Evolutionary conservation across 257 asterid species (phyloP).

Genomic region (Orobanche coerulescens): DNA sequence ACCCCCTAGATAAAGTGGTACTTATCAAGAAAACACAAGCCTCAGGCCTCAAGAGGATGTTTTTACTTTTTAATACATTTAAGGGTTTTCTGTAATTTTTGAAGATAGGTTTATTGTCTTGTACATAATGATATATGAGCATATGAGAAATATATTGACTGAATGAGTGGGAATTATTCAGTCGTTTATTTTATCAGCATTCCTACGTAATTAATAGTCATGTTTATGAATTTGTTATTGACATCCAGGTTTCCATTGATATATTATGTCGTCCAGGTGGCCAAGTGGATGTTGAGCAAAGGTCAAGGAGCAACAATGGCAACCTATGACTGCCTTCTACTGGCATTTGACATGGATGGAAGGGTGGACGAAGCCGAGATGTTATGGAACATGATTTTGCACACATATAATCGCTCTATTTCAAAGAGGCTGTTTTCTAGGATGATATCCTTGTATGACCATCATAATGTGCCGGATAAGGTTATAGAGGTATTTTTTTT

Average conservation of each 20-base stretch:
- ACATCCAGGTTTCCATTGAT: too few relatives aligned
- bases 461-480: constrained; percentile 52
- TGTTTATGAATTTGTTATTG: not conserved
- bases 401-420: constrained; percentile 59
- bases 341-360: constrained; percentile 78
- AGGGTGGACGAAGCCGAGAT: constrained; percentile 77
- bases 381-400: constrained; percentile 78
- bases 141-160: not conserved
- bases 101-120: too few relatives aligned
- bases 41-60: too few relatives aligned
- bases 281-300: constrained; percentile 81
- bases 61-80: too few relatives aligned
- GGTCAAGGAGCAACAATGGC: constrained; percentile 83
- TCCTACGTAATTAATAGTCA: not conserved
- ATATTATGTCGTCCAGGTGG: constrained; percentile 50
- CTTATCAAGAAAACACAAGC: too few relatives aligned
- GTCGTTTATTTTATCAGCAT: not conserved
- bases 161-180: not conserved
- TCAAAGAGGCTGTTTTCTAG: constrained; percentile 79
- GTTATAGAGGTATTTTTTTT: constrained; percentile 52
- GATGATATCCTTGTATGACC: constrained; percentile 76
- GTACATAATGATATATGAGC: too few relatives aligned
- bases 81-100: not conserved
- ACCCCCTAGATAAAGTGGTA: too few relatives aligned
- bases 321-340: constrained; percentile 72